Evolutionary conservation across 352 stramenopile species (phyloP).

Genomic region (Pythium folliculosum): DNA sequence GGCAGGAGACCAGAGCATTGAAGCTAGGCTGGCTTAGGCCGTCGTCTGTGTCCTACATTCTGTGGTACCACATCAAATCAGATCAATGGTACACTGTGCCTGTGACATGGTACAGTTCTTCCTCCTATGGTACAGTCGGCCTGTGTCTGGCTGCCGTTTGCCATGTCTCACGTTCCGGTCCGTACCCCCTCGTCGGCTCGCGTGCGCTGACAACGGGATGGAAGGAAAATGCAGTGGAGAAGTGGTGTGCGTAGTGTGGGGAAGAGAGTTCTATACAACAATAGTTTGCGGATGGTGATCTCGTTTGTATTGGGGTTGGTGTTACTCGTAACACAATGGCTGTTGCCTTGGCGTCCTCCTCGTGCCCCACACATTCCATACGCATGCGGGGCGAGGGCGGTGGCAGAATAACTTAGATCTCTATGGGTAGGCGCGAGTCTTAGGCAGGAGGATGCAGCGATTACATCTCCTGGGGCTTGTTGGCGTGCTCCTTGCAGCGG

Average conservation of each 20-base stretch:
- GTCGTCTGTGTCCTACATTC: too few relatives aligned
- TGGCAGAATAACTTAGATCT: conserved; percentile 28
- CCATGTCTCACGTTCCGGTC: conserved; percentile 9
- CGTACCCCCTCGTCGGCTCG: background rate
- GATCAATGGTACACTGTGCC: background rate
- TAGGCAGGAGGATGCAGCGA: background rate
- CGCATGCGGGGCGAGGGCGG: background rate
- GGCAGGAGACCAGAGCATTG: too few relatives aligned
- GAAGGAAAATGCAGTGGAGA: background rate
- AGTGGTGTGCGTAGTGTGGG: background rate
- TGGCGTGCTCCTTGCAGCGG: conserved; percentile 26
- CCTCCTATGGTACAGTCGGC: background rate
- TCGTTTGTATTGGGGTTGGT: background rate
- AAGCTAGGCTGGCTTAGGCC: too few relatives aligned
- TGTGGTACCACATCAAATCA: too few relatives aligned
- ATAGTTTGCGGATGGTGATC: background rate
- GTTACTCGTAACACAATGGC: conserved; percentile 14
- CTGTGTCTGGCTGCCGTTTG: background rate
- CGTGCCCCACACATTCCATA: conserved; percentile 17
- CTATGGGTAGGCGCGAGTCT: conserved; percentile 1
- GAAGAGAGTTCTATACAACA: background rate
- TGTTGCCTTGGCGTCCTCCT: background rate
- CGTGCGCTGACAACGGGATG: background rate
- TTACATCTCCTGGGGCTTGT: background rate
- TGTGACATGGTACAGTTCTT: conserved; percentile 7